These are phyloP conservation scores for Tolypocladium amazonense DNA, from an alignment of 2,329 filamentous ascomycete species.

Conservation along the genomic window DNA sequence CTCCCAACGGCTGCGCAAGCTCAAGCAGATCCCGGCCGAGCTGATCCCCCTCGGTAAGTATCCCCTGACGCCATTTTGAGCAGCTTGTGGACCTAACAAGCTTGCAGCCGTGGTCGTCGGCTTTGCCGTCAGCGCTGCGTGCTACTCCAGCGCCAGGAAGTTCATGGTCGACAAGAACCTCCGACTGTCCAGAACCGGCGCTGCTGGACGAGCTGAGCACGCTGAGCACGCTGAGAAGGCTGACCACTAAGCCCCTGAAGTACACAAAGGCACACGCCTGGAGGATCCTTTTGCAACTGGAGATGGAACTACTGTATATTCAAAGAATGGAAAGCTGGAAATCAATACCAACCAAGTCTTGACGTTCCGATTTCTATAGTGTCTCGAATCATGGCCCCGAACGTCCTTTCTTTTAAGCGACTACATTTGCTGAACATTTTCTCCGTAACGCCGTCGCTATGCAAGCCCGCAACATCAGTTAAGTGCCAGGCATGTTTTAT, in stretches of 20 bases:
- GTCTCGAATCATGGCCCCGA: not conserved
- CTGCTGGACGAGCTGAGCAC: constrained; percentile 24
- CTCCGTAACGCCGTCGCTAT: constrained; percentile 36
- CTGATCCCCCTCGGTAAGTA: constrained; percentile 79
- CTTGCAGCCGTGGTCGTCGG: constrained; percentile 68
- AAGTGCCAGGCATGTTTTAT: constrained; percentile 27
- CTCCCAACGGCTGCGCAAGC: constrained; percentile 83
- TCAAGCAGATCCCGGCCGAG: constrained; percentile 87
- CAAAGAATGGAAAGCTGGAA: constrained; percentile 6
- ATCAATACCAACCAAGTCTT: not conserved
- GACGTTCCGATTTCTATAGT: not conserved
- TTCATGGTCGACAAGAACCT: constrained; percentile 85
- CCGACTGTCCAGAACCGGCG: constrained; percentile 65
- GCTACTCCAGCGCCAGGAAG: constrained; percentile 76
- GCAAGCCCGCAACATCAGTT: constrained; percentile 14
- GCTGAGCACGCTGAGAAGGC: not conserved
- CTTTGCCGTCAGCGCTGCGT: constrained; percentile 71
- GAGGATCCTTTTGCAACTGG: constrained; percentile 4
- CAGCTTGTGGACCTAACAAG: not conserved
- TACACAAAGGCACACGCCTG: constrained; percentile 1
- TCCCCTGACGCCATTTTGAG: not conserved
- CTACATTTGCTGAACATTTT: constrained; percentile 2
- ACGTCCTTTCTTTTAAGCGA: constrained; percentile 5
- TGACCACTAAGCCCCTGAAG: constrained; percentile 17
- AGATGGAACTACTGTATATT: constrained; percentile 8